Percentiles rank a stretch among this genome's conserved stretches.
Conservation (phyloP, 805 yeast genomes). For the Nakazawaea populi region DNA sequence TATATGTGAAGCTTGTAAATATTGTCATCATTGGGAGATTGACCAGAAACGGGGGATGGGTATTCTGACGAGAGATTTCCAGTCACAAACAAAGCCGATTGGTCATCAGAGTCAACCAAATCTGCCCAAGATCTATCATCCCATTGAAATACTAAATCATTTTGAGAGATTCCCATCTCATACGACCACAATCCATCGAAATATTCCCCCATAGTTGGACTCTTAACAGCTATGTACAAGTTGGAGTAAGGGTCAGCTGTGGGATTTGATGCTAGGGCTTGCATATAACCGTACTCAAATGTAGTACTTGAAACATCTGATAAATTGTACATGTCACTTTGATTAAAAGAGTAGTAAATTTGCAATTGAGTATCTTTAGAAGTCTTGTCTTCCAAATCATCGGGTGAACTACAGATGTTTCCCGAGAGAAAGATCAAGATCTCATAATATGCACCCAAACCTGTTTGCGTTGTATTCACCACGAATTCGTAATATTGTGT, state of each 20-base stretch:
- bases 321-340: constrained; percentile 12
- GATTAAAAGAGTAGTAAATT: constrained; percentile 21
- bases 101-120: constrained; percentile 65
- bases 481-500: constrained; percentile 36
- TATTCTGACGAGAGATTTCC: constrained; percentile 33
- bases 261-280: constrained; percentile 15
- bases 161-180: constrained; percentile 60
- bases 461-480: constrained; percentile 36
- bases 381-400: neutral
- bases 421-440: constrained; percentile 45
- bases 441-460: constrained; percentile 40
- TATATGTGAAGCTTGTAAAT: constrained; percentile 43
- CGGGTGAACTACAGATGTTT: constrained; percentile 37
- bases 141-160: constrained; percentile 64
- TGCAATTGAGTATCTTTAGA: constrained; percentile 17
- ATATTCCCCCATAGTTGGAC: constrained; percentile 13
- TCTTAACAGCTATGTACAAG: constrained; percentile 17
- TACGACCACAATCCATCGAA: constrained; percentile 43
- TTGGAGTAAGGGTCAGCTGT: constrained; percentile 10
- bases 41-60: neutral
- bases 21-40: constrained; percentile 1
- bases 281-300: constrained; percentile 22
- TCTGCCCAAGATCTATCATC: constrained; percentile 49
- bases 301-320: constrained; percentile 12
- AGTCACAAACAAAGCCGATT: constrained; percentile 60